Percentiles rank a stretch among this genome's conserved stretches.
Evolutionary conservation across 2,329 filamentous ascomycete species (phyloP).

Genomic region (Microdochium bolleyi): DNA sequence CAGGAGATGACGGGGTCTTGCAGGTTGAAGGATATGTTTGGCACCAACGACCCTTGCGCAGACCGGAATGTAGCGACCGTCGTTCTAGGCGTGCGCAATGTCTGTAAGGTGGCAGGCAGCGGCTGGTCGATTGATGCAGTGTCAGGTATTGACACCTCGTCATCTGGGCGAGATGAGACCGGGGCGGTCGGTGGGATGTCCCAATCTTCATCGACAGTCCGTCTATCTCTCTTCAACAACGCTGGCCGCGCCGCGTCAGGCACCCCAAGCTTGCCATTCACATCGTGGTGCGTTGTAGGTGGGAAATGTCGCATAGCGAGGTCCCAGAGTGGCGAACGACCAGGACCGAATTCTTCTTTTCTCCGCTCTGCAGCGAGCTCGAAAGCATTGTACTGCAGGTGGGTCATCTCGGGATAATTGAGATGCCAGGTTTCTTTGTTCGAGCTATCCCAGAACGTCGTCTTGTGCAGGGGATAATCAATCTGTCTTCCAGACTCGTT

Average conservation of each 20-base stretch:
- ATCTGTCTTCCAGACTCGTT: constrained; percentile 47
- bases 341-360: constrained; percentile 45
- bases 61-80: neutral
- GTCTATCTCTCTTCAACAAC: constrained; percentile 13
- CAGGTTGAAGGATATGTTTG: constrained; percentile 56
- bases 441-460: constrained; percentile 46
- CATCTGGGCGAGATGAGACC: constrained; percentile 10
- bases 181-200: constrained; percentile 14
- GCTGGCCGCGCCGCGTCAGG: constrained; percentile 9
- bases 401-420: constrained; percentile 56
- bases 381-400: constrained; percentile 49
- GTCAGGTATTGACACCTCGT: constrained; percentile 22
- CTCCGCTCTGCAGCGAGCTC: constrained; percentile 38
- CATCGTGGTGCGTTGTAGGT: constrained; percentile 22
- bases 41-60: constrained; percentile 55
- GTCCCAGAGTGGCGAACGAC: constrained; percentile 43
- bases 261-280: constrained; percentile 11
- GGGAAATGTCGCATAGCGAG: constrained; percentile 53
- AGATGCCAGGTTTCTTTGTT: constrained; percentile 51
- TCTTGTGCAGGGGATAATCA: constrained; percentile 47
- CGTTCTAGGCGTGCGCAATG: constrained; percentile 3
- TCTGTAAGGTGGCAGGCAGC: constrained; percentile 22
- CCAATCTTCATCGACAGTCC: constrained; percentile 16
- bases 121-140: constrained; percentile 27
- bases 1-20: constrained; percentile 64